Evolutionary conservation across 768 basidiomycete species (phyloP), one percentile per base, ranked within the genome.

Genomic region (Auriscalpium microsporum): DNA sequence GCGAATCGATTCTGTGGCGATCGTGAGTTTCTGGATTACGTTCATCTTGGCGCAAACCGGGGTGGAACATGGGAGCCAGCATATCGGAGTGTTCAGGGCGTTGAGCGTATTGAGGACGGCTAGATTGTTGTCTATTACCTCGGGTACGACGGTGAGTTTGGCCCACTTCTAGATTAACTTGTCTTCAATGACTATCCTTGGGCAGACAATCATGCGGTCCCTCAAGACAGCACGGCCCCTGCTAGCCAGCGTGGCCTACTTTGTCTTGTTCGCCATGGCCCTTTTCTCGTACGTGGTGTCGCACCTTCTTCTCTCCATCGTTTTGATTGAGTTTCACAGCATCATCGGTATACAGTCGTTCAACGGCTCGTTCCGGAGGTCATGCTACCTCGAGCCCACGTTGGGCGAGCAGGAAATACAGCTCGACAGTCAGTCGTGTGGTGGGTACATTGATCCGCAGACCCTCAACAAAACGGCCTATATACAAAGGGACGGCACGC

Each of bases 321-420:
- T 21, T 9, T 33, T 28, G 19, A 42, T 48, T 40, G 28, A 28
- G 2, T 10, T 28, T 2, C 35, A 2, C 58, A 89, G 90, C 4
- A 88, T 97, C 64, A 88, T 96, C 55, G 94, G 95, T n/a, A 81
- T 96, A 1, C 92, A 97, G 62, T 82, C 90, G 0, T 99, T 99
- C 75, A 83, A 86, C 55, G 93, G 92, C 1, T 94, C 91, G 1
- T 74, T 89, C 44, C 75, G 84, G 16, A 79, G 87, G 8, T 76
- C 75, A 1, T 90, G 87, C 62, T 72, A 77, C 48, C 71, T 89
- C 42, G 62, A 67, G 16, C 75, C 84, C 3, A 76, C 74, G 2
- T 70, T 79, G 2, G 86, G 84, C 1, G 83, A 83, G 64, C 63
- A 59, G 10, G 69, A 71, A 11, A 75, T 76, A 1, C 67, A 71